These are phyloP conservation scores for Paramyrothecium sp. DNA, from an alignment of 2,329 filamentous ascomycete genomes.

Conservation along the genomic window DNA sequence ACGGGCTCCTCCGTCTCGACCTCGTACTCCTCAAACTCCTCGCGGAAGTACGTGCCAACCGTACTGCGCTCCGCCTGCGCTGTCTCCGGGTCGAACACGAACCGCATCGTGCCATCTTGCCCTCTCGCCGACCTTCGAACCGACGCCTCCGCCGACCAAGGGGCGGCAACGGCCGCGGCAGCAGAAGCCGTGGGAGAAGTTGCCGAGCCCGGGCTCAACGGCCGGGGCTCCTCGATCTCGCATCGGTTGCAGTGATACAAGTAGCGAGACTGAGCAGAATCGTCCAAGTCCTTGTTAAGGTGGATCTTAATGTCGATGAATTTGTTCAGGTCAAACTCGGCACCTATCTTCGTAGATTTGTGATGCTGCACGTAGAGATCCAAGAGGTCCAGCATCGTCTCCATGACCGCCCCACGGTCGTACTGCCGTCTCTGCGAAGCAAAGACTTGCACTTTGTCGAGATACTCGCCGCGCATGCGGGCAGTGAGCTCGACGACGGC, in stretches of 20 bases:
- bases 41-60: constrained; percentile 67
- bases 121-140: constrained; percentile 33
- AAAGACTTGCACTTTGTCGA: constrained; percentile 50
- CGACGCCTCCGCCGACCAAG: constrained; percentile 23
- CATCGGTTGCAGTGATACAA: constrained; percentile 58
- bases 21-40: constrained; percentile 75
- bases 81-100: constrained; percentile 79
- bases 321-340: constrained; percentile 67
- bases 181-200: constrained; percentile 34
- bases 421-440: constrained; percentile 46
- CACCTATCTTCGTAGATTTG: constrained; percentile 71
- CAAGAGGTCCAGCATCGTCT: constrained; percentile 86
- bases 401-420: constrained; percentile 51
- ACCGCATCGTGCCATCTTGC: constrained; percentile 77
- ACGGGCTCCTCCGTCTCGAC: constrained; percentile 71
- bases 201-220: constrained; percentile 24
- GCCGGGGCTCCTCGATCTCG: constrained; percentile 35
- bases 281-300: constrained; percentile 78
- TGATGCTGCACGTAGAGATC: constrained; percentile 90
- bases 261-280: constrained; percentile 60
- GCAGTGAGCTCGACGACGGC: constrained; percentile 79
- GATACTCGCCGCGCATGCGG: constrained; percentile 58
- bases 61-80: constrained; percentile 69
- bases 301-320: constrained; percentile 87
- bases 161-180: constrained; percentile 30